Base-by-base conservation (phyloP, 768 basidiomycete genomes). In the Suillus variegatus region DNA sequence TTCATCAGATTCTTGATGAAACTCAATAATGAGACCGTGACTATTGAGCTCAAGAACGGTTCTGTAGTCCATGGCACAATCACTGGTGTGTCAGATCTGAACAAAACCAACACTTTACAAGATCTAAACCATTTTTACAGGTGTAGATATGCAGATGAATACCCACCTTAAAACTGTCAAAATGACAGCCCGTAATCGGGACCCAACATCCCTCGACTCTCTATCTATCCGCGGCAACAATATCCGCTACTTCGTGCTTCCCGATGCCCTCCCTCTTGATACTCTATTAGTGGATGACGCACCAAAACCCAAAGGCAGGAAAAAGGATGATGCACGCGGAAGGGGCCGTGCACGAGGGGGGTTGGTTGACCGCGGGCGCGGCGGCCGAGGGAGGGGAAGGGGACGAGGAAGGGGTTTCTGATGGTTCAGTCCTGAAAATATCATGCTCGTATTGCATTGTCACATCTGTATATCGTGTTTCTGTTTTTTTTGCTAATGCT, bases 111-210 rank as follows among this genome's bases (percentile, higher is more conserved):
- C n/a, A 28, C 6, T 51, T 57, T 38, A 16, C 18, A 54, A 54
- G 22, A 32, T 22, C 61, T 67, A 71, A 18, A 64, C 52, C 36
- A 47, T 58, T 64, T 41, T 62, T 47, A 18, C 77, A 98, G 97
- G 95, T 65, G 97, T 99, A 60, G 97, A 99, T 79, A 95, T 97
- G 86, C 95, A 97, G 74, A 99, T 99, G 97, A 99, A 98, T 82
- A 99, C 97, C 3, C 92, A 98, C 72, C 84, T 99, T 61, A 99
- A 99, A 83, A 94, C 95, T 57, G 93, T 99, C 69, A 98, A 97
- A 81, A 90, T 99, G 84, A 94, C 94, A n/a, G 85, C 88, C 38
- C 88, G 94, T 62, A 95, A 94, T 76, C 91, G 93, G 66, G 93
- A 95, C 64, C 93, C 95, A 5, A 80, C 88, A 35, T 82, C 92